Percentiles rank a stretch among this genome's conserved stretches.
Evolutionary conservation across 2,329 filamentous ascomycete species (phyloP).

Genomic region (Phialemonium atrogriseum): DNA sequence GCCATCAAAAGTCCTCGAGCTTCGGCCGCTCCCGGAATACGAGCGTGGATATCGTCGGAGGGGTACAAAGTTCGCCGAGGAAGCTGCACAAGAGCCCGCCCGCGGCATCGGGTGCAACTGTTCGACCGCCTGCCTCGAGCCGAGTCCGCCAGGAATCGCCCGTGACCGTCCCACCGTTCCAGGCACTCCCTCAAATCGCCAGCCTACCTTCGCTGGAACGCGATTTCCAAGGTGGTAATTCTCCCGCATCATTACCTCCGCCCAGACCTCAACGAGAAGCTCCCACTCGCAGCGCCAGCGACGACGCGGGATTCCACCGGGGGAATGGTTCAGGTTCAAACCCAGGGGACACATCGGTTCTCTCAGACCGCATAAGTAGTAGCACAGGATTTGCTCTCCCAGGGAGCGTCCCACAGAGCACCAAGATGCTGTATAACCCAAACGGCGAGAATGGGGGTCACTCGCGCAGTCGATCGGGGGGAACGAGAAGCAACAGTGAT

Average conservation of each 20-base stretch:
- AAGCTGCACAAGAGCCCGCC: conserved; percentile 29
- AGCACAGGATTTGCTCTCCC: conserved; percentile 11
- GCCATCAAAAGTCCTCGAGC: conserved; percentile 19
- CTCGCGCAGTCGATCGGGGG: conserved; percentile 36
- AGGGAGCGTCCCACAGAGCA: conserved; percentile 10
- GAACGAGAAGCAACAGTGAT: conserved; percentile 35
- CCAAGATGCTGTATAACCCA: conserved; percentile 24
- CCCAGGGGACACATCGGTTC: conserved; percentile 11
- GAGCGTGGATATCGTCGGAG: conserved; percentile 33
- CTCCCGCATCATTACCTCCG: conserved; percentile 4
- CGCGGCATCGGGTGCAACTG: conserved; percentile 20
- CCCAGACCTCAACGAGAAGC: conserved; percentile 6
- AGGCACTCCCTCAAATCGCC: conserved; percentile 31
- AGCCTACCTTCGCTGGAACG: conserved; percentile 30
- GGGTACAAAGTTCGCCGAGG: conserved; percentile 21
- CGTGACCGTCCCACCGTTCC: conserved; percentile 19
- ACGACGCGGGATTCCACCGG: conserved; percentile 13
- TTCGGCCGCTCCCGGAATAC: conserved; percentile 34
- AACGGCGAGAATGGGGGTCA: conserved; percentile 28
- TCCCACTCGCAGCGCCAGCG: conserved; percentile 5
- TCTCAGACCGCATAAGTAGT: conserved; percentile 9
- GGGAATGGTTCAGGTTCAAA: conserved; percentile 14
- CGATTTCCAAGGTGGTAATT: conserved; percentile 18
- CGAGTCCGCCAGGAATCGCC: conserved; percentile 14
- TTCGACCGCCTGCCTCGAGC: conserved; percentile 10